These are phyloP conservation scores for Omphalea diandra DNA, from an alignment of 441 rosid genomes.

Conservation along the genomic window DNA sequence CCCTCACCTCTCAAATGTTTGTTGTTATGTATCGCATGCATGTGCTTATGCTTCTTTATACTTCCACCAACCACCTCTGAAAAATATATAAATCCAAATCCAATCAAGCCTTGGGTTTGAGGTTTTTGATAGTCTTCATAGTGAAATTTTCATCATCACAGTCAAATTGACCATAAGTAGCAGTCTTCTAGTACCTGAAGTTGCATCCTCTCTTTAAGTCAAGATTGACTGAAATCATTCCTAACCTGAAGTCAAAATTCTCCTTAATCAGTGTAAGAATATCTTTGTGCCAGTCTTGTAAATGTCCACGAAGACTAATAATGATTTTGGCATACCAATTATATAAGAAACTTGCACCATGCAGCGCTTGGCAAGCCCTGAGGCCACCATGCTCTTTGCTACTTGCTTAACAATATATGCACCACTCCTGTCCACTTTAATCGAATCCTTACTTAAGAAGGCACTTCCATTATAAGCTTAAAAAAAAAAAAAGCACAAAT, in stretches of 20 bases:
- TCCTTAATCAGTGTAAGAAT: conserved; percentile 55
- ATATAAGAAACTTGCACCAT: conserved; percentile 67
- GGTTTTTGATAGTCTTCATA: conserved; percentile 66
- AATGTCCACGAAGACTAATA: conserved; percentile 64
- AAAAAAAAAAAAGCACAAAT: no score
- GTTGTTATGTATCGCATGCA: conserved; percentile 17
- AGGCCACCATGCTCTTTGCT: no score
- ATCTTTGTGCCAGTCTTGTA: conserved; percentile 65
- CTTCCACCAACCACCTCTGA: no score
- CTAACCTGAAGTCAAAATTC: no score
- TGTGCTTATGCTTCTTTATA: no score
- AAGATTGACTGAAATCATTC: conserved; percentile 68
- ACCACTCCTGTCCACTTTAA: no score
- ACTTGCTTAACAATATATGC: no score
- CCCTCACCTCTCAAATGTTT: background rate
- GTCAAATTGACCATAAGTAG: conserved; percentile 69
- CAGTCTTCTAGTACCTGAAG: conserved; percentile 67
- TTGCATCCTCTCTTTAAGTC: conserved; percentile 68
- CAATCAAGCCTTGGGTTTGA: no score
- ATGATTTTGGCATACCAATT: conserved; percentile 66
- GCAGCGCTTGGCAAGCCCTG: conserved; percentile 65
- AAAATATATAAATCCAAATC: no score
- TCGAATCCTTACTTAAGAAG: no score
- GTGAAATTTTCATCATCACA: conserved; percentile 71
- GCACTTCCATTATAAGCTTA: no score